These are phyloP conservation scores for Jamesozyma lodderae DNA, from an alignment of 805 yeast genomes.

Conservation along the genomic window DNA sequence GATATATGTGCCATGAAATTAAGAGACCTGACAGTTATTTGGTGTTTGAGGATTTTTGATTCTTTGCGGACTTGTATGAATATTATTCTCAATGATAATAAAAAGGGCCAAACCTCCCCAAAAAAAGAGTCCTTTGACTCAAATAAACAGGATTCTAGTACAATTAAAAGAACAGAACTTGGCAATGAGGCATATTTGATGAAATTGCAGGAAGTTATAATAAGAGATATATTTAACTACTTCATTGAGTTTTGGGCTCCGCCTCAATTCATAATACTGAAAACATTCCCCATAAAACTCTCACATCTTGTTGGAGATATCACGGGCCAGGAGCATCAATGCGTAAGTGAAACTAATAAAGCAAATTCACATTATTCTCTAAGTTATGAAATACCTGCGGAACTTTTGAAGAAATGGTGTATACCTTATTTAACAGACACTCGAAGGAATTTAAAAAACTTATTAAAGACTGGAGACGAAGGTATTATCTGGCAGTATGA, in stretches of 20 bases:
- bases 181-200: too few relatives aligned
- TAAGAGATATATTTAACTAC: conserved; percentile 20
- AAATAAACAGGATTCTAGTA: not conserved
- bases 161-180: not conserved
- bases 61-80: conserved; percentile 13
- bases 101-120: not conserved
- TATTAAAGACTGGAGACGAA: conserved; percentile 7
- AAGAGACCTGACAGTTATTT: conserved; percentile 26
- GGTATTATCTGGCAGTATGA: conserved; percentile 17
- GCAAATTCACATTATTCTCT: not conserved
- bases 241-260: conserved; percentile 52
- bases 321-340: conserved; percentile 12
- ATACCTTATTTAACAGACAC: conserved; percentile 40
- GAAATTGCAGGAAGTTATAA: conserved; percentile 15
- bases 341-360: conserved; percentile 3
- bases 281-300: conserved; percentile 35
- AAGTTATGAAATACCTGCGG: conserved; percentile 8
- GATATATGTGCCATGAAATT: conserved; percentile 26
- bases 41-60: conserved; percentile 21
- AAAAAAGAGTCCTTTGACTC: not conserved
- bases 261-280: conserved; percentile 41
- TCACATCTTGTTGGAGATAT: conserved; percentile 15
- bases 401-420: conserved; percentile 26
- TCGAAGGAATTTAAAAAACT: conserved; percentile 35
- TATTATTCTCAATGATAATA: not conserved